These are phyloP conservation scores for Stagonosporopsis chrysanthemi DNA, from an alignment of 2,329 filamentous ascomycete species.

Conservation along the genomic window DNA sequence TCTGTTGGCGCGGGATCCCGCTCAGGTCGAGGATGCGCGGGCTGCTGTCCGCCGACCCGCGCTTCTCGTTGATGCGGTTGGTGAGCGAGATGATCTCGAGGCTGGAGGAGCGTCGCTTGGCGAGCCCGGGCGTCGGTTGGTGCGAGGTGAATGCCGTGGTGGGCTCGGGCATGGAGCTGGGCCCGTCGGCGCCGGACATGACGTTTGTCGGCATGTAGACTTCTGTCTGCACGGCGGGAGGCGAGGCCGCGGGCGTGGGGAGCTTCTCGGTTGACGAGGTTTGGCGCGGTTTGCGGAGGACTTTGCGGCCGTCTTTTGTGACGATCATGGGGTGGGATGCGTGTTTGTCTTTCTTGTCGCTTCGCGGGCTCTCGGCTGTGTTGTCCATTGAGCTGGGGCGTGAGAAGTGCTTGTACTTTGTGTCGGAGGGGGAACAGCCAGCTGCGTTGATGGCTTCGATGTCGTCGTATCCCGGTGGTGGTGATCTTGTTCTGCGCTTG, in stretches of 20 bases:
- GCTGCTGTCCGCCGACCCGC: constrained; percentile 14
- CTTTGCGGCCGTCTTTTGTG: constrained; percentile 18
- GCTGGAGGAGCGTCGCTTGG: constrained; percentile 19
- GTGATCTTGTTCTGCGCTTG: constrained; percentile 9
- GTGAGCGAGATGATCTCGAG: constrained; percentile 30
- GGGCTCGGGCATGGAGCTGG: constrained; percentile 15
- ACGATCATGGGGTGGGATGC: constrained; percentile 9
- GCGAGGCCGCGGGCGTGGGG: not conserved
- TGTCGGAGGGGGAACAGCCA: constrained; percentile 8
- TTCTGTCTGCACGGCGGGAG: not conserved
- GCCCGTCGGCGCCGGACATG: constrained; percentile 11
- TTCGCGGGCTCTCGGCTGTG: not conserved
- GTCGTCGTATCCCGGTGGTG: constrained; percentile 12
- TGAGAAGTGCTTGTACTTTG: constrained; percentile 16
- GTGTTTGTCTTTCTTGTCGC: constrained; percentile 5
- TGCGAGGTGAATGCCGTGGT: constrained; percentile 1
- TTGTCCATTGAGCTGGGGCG: constrained; percentile 2
- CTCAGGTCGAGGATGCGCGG: constrained; percentile 24
- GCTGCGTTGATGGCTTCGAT: constrained; percentile 10
- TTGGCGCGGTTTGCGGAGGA: constrained; percentile 1
- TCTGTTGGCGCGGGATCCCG: constrained; percentile 13
- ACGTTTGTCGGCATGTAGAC: constrained; percentile 8
- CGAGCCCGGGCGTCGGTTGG: not conserved
- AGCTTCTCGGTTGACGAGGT: not conserved
- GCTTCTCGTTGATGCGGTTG: constrained; percentile 5